A percentile compares a stretch with the other conserved stretches of the same genome.
Conservation (phyloP, 306 rosid species). For the Trichosanthes truncata region DNA sequence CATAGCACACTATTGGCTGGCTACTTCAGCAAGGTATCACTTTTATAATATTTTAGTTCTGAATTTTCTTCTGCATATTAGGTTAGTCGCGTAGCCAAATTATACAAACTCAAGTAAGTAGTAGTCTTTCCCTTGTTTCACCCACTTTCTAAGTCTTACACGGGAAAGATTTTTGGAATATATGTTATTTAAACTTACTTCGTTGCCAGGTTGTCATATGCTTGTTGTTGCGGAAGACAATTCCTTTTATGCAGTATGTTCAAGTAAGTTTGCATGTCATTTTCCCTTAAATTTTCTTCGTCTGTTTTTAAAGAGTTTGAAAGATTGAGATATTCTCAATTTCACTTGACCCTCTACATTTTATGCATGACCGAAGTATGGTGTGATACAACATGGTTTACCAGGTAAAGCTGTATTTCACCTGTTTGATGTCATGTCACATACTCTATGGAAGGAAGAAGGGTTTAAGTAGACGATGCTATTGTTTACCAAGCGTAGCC, state of each 20-base stretch:
- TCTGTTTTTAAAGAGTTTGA: not conserved
- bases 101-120: not conserved
- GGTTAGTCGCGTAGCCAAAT: not conserved
- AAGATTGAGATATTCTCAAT: not conserved
- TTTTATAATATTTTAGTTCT: not conserved
- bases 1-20: constrained; percentile 90
- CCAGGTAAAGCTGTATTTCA: not conserved
- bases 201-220: constrained; percentile 86
- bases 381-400: not conserved
- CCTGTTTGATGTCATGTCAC: not conserved
- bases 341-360: not conserved
- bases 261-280: constrained; percentile 48
- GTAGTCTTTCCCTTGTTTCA: not conserved
- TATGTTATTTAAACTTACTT: constrained; percentile 1
- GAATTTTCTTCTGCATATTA: not conserved
- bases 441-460: not conserved
- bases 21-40: constrained; percentile 85
- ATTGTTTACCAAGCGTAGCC: not conserved
- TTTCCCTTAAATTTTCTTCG: not conserved
- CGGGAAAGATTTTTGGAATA: not conserved
- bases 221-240: constrained; percentile 91
- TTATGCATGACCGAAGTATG: not conserved
- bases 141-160: not conserved
- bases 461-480: not conserved
- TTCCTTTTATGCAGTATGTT: constrained; percentile 76